Conservation (phyloP, 768 basidiomycete genomes). For the Boletus vinaceobasis region DNA sequence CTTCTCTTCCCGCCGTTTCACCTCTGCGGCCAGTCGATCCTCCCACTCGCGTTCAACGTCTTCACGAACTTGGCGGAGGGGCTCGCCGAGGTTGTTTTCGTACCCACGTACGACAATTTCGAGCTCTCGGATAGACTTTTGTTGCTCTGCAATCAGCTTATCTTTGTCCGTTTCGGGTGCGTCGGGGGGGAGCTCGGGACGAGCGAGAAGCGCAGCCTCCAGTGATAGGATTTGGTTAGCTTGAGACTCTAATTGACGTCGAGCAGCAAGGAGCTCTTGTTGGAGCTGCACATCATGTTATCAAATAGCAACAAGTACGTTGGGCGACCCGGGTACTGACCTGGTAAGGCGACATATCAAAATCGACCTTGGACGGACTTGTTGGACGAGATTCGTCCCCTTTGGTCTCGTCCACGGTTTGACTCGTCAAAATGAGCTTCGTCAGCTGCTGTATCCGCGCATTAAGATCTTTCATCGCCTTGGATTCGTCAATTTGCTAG, state of each 20-base stretch:
- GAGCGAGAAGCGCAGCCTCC: constrained; percentile 69
- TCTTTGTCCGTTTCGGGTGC: constrained; percentile 75
- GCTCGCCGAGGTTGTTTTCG: constrained; percentile 71
- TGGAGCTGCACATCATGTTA: constrained; percentile 52
- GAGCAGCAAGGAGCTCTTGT: constrained; percentile 80
- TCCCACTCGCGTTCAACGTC: constrained; percentile 76
- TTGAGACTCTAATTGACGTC: constrained; percentile 76
- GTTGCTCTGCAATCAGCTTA: constrained; percentile 66
- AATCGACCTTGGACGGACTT: constrained; percentile 87
- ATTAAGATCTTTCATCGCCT: constrained; percentile 82
- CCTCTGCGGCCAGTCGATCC: constrained; percentile 56
- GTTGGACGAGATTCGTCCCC: constrained; percentile 71
- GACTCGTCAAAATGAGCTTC: constrained; percentile 81
- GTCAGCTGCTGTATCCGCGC: constrained; percentile 77
- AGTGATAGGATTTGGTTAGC: constrained; percentile 80
- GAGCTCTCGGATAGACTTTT: constrained; percentile 72
- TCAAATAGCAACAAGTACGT: background rate
- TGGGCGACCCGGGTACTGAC: constrained; percentile 34
- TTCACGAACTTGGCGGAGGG: constrained; percentile 59
- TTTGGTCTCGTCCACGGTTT: constrained; percentile 68
- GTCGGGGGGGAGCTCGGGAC: constrained; percentile 62
- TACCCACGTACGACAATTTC: constrained; percentile 70
- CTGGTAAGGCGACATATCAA: constrained; percentile 85
- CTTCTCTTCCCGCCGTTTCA: constrained; percentile 59
- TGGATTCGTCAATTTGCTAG: constrained; percentile 80